These are phyloP conservation scores for Mortierella alpina DNA, from an alignment of 192 early-diverging fungal species.

Conservation along the genomic window DNA sequence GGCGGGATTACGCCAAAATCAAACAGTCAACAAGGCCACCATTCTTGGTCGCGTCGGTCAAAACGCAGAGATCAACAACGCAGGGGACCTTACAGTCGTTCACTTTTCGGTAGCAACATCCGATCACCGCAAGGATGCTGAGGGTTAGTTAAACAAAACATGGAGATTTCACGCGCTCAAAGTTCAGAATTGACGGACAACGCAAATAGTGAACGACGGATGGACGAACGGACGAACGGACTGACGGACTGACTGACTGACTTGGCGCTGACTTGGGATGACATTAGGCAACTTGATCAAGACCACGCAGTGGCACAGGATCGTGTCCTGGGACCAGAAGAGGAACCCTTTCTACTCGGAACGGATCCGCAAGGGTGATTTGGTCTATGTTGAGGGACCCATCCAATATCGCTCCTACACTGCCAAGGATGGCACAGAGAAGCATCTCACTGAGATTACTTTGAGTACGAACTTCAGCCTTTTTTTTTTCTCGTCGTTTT, in stretches of 20 bases:
- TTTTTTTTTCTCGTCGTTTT: not conserved
- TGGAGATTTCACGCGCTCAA: not conserved
- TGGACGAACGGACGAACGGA: too few relatives aligned
- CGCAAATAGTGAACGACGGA: too few relatives aligned
- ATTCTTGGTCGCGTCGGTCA: constrained; percentile 73
- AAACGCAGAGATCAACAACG: constrained; percentile 61
- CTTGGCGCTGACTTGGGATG: too few relatives aligned
- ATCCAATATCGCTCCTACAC: constrained; percentile 72
- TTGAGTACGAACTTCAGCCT: constrained; percentile 48
- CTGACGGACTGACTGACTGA: not conserved
- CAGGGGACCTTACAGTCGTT: constrained; percentile 61
- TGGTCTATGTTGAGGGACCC: constrained; percentile 72
- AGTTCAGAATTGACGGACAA: too few relatives aligned
- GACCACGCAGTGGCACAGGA: constrained; percentile 76
- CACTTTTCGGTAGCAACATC: constrained; percentile 75
- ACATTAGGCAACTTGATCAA: constrained; percentile 69
- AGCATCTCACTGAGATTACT: constrained; percentile 60
- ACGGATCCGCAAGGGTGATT: constrained; percentile 69
- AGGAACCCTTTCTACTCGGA: constrained; percentile 51
- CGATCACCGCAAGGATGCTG: constrained; percentile 67
- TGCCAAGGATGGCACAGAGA: constrained; percentile 70
- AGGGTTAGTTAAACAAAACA: constrained; percentile 44
- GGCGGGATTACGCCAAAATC: not conserved
- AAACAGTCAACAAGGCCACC: constrained; percentile 72
- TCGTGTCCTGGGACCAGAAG: constrained; percentile 58